These are phyloP conservation scores for Ogataea philodendri DNA, from an alignment of 805 yeast species.

Conservation along the genomic window DNA sequence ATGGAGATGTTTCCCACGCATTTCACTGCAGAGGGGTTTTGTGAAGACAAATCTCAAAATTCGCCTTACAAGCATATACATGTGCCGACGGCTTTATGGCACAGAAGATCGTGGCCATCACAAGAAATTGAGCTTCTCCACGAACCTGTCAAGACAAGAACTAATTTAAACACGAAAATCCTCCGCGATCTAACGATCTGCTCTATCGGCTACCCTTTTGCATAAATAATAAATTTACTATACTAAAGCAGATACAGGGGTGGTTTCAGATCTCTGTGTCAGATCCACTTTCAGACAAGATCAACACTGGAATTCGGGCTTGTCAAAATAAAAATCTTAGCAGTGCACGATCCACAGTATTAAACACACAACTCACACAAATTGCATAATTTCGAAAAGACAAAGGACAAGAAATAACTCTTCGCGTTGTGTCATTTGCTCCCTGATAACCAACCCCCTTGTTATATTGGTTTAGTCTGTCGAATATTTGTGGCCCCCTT, in stretches of 20 bases:
- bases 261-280: conserved; percentile 12
- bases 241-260: too few relatives aligned
- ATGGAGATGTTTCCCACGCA: too few relatives aligned
- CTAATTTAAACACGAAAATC: too few relatives aligned
- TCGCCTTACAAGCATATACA: neutral
- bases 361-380: conserved; percentile 6
- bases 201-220: conserved; percentile 5
- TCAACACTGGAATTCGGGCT: too few relatives aligned
- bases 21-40: neutral
- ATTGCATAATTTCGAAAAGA: conserved; percentile 3
- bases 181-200: too few relatives aligned
- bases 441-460: conserved; percentile 2
- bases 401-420: conserved; percentile 1
- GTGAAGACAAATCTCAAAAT: too few relatives aligned
- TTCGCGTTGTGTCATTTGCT: conserved; percentile 6
- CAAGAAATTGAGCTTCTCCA: too few relatives aligned
- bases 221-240: neutral
- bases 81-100: neutral
- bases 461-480: conserved; percentile 3
- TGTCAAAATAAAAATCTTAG: conserved; percentile 2
- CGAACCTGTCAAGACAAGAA: too few relatives aligned
- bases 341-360: conserved; percentile 6
- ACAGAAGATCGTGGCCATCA: too few relatives aligned
- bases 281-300: conserved; percentile 3
- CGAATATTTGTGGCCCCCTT: too few relatives aligned